Conservation (phyloP, 2,329 filamentous ascomycete genomes). For the Penicillium sp. region DNA sequence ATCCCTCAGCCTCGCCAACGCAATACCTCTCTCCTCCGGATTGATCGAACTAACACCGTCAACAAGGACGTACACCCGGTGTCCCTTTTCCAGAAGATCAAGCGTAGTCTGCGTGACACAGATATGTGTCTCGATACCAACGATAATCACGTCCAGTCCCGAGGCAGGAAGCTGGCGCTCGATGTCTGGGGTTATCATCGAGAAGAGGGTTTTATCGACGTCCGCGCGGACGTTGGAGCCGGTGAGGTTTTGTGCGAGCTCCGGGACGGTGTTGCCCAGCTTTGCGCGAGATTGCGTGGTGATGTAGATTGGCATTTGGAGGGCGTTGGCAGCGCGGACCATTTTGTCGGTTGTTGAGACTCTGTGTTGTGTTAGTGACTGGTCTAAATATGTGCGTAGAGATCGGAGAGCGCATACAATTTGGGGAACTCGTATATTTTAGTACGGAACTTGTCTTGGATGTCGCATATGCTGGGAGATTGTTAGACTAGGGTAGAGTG, state of each 20-base stretch:
- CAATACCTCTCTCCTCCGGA: conserved; percentile 76
- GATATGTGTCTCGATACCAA: conserved; percentile 93
- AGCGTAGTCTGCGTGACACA: conserved; percentile 92
- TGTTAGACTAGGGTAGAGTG: neutral
- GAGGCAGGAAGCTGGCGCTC: conserved; percentile 41
- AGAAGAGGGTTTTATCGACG: conserved; percentile 87
- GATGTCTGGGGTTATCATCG: conserved; percentile 78
- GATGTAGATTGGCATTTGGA: conserved; percentile 74
- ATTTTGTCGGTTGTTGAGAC: conserved; percentile 71
- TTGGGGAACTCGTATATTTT: conserved; percentile 85
- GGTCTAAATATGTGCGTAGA: neutral
- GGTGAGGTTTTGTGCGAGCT: conserved; percentile 61
- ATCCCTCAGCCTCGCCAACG: conserved; percentile 73
- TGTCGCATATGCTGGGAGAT: conserved; percentile 76
- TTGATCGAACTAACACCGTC: conserved; percentile 92
- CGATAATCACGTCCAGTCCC: conserved; percentile 69
- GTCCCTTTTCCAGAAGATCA: conserved; percentile 74
- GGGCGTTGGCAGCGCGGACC: conserved; percentile 58
- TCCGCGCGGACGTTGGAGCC: conserved; percentile 56
- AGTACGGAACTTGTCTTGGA: conserved; percentile 88
- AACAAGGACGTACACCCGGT: conserved; percentile 83
- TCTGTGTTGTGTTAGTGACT: conserved; percentile 42
- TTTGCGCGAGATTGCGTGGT: conserved; percentile 83
- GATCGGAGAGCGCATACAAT: conserved; percentile 60
- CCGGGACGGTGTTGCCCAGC: conserved; percentile 79